phyloP scores from a whole-genome alignment of 163 green algal species.

The Botryococcus braunii region DNA sequence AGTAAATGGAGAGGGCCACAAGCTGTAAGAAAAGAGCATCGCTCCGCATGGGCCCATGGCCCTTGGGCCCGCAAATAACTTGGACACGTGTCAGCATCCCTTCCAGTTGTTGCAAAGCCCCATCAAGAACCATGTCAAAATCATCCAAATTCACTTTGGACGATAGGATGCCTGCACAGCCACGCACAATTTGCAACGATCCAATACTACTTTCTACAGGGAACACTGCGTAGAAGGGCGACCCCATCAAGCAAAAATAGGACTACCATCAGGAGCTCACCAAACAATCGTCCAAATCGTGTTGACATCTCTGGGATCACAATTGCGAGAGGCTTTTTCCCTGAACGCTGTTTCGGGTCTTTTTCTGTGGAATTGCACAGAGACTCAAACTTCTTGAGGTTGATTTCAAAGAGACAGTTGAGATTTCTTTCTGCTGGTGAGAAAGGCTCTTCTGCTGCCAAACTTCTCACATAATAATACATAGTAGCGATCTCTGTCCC shows the following conservation, averaged over 20 bases:
- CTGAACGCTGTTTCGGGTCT: background rate
- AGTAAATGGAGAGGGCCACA: constrained; percentile 32
- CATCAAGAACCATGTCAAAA: constrained; percentile 21
- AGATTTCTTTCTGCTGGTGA: constrained; percentile 67
- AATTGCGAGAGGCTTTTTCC: background rate
- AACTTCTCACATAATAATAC: constrained; percentile 52
- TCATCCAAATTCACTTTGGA: constrained; percentile 60
- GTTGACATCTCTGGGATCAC: background rate
- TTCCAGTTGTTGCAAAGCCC: constrained; percentile 26
- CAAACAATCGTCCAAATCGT: background rate
- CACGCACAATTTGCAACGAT: background rate
- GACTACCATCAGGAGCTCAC: too few relatives aligned
- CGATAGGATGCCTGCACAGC: constrained; percentile 50
- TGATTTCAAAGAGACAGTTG: constrained; percentile 65
- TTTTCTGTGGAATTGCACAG: background rate
- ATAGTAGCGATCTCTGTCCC: constrained; percentile 50
- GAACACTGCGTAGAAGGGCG: too few relatives aligned
- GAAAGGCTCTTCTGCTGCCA: constrained; percentile 63
- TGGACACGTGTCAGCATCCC: background rate
- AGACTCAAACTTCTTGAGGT: constrained; percentile 11
- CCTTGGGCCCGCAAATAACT: background rate
- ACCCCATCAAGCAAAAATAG: too few relatives aligned
- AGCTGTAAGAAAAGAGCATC: constrained; percentile 35
- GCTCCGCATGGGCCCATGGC: constrained; percentile 8
- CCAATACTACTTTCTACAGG: background rate